A percentile compares a stretch with the other conserved stretches of the same genome.
phyloP scores from a whole-genome alignment of 805 yeast species.

The Pichia thaimueangensis region DNA sequence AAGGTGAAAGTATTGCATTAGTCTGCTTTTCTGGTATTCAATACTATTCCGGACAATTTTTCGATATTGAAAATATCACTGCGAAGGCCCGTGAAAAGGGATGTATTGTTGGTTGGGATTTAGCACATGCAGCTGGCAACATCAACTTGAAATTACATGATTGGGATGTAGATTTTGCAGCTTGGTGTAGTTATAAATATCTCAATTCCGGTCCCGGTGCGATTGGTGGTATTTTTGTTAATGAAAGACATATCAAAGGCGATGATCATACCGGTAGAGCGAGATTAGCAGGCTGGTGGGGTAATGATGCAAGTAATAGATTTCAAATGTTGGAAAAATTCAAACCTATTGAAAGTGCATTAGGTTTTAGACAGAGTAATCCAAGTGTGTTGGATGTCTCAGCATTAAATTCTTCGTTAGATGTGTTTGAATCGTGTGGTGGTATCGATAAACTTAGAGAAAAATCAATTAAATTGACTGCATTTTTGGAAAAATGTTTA shows the following conservation, averaged over 20 bases:
- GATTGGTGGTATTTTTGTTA: slow-evolving; percentile 79
- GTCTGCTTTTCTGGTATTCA: slow-evolving; percentile 85
- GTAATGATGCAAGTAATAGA: slow-evolving; percentile 62
- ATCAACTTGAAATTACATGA: slow-evolving; percentile 71
- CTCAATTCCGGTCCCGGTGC: slow-evolving; percentile 92
- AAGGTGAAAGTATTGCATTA: slow-evolving; percentile 59
- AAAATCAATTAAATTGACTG: slow-evolving; percentile 54
- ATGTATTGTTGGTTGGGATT: slow-evolving; percentile 82
- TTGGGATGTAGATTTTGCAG: slow-evolving; percentile 91
- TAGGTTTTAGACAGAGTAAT: slow-evolving; percentile 84
- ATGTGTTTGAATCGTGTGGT: slow-evolving; percentile 51
- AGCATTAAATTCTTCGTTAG: slow-evolving; percentile 59
- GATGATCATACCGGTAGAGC: slow-evolving; percentile 38
- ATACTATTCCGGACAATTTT: slow-evolving; percentile 85
- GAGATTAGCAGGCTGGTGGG: slow-evolving; percentile 97
- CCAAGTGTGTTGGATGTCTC: slow-evolving; percentile 86
- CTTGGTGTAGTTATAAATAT: slow-evolving; percentile 91
- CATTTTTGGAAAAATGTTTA: slow-evolving; percentile 45
- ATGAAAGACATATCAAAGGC: slow-evolving; percentile 38
- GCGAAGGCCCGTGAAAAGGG: slow-evolving; percentile 44
- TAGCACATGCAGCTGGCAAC: slow-evolving; percentile 93
- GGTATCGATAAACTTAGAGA: slow-evolving; percentile 54
- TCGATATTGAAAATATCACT: slow-evolving; percentile 72
- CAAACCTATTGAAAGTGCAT: slow-evolving; percentile 78
- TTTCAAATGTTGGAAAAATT: slow-evolving; percentile 76